Evolutionary conservation across 805 yeast genomes (phyloP).

Genomic region (Suhomyces tanzawaensis): DNA sequence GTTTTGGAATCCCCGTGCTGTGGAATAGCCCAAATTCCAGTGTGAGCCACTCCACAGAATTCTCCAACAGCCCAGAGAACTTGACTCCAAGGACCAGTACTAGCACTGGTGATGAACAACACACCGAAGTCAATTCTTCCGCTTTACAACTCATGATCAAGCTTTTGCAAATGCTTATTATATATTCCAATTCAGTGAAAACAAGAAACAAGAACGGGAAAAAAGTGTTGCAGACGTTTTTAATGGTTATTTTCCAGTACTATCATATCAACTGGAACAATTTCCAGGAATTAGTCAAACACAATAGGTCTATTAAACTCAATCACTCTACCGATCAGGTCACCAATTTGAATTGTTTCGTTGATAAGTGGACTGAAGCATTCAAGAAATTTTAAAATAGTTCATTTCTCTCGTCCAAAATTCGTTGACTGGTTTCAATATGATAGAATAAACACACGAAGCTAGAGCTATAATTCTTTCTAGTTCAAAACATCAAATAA

Average conservation of each 20-base stretch:
- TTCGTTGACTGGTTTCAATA: no score
- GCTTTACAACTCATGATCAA: constrained; percentile 29
- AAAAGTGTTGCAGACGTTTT: constrained; percentile 32
- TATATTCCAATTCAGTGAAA: constrained; percentile 33
- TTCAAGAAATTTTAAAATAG: constrained; percentile 23
- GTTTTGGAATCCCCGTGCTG: not conserved
- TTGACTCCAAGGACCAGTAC: constrained; percentile 7
- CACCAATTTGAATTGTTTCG: constrained; percentile 35
- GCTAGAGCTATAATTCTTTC: no score
- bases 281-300: constrained; percentile 29
- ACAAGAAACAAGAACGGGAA: constrained; percentile 27
- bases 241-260: constrained; percentile 32
- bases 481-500: no score
- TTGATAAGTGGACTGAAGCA: constrained; percentile 35
- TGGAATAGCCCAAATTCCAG: constrained; percentile 1
- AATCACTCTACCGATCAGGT: constrained; percentile 34
- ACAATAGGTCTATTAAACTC: constrained; percentile 36
- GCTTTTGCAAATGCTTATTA: constrained; percentile 32
- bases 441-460: no score
- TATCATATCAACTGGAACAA: constrained; percentile 44
- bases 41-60: not conserved
- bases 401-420: no score
- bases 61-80: constrained; percentile 1
- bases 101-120: constrained; percentile 5
- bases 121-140: constrained; percentile 21